Evolutionary conservation across 2,329 filamentous ascomycete genomes (phyloP).

Genomic region (Colletotrichum sansevieriae): DNA sequence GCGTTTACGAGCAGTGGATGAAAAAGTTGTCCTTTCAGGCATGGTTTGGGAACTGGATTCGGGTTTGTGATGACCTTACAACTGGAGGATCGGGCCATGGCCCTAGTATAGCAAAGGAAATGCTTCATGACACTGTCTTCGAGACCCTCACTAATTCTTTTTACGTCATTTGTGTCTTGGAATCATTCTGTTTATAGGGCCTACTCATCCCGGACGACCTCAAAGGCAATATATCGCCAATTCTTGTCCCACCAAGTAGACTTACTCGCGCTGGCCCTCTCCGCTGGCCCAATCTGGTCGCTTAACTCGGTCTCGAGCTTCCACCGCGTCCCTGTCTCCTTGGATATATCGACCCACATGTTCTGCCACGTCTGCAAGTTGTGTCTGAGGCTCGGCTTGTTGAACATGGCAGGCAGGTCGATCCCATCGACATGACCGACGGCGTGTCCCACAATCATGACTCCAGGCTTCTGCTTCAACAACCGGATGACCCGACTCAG

Average conservation of each 20-base stretch:
- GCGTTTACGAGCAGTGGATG: conserved; percentile 37
- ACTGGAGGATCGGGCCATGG: conserved; percentile 38
- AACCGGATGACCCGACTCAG: conserved; percentile 31
- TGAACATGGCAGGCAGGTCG: background rate
- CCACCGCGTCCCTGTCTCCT: conserved; percentile 38
- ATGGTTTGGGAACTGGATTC: conserved; percentile 41
- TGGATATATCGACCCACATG: conserved; percentile 41
- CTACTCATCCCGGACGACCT: conserved; percentile 13
- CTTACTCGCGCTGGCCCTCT: background rate
- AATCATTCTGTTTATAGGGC: background rate
- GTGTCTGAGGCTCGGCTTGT: conserved; percentile 24
- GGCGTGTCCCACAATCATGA: conserved; percentile 37
- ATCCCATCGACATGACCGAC: conserved; percentile 39
- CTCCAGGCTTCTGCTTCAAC: conserved; percentile 29
- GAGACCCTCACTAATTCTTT: background rate
- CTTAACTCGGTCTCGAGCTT: conserved; percentile 19
- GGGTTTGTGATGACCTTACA: conserved; percentile 37
- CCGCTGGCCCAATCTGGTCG: background rate
- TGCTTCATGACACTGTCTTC: conserved; percentile 39
- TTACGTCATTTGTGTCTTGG: background rate
- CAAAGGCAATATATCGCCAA: conserved; percentile 18
- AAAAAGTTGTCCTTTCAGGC: conserved; percentile 42
- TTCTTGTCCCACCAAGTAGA: conserved; percentile 15
- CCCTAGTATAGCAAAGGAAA: conserved; percentile 42
- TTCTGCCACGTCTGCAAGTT: conserved; percentile 40